Evolutionary conservation across 495 filamentous ascomycete species (phyloP).

Genomic region (Penicillium steckii): DNA sequence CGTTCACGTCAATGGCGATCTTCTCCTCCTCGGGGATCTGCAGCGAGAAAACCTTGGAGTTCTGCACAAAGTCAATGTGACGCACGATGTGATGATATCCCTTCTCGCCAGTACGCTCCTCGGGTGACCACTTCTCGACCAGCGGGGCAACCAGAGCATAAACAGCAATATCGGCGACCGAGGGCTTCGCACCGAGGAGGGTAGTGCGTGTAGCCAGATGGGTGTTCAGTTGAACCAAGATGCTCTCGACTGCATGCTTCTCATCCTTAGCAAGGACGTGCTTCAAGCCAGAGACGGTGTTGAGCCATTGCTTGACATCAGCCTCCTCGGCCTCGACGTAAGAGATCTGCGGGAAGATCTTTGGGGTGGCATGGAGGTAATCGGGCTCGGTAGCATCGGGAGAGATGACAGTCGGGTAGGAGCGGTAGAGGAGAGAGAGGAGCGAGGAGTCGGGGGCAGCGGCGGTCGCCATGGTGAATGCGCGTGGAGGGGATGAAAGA

Average conservation of each 20-base stretch:
- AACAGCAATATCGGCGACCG: constrained; percentile 81
- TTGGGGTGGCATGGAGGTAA: constrained; percentile 46
- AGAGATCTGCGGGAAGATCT: constrained; percentile 64
- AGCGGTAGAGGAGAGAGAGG: constrained; percentile 52
- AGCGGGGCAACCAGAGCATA: constrained; percentile 78
- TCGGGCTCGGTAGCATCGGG: constrained; percentile 51
- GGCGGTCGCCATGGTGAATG: constrained; percentile 50
- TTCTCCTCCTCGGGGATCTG: constrained; percentile 72
- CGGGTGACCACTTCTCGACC: constrained; percentile 76
- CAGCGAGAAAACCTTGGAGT: constrained; percentile 73
- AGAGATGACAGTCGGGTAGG: constrained; percentile 50
- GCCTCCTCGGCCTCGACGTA: constrained; percentile 76
- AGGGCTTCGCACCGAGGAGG: constrained; percentile 85
- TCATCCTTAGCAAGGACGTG: constrained; percentile 56
- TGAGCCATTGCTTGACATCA: constrained; percentile 86
- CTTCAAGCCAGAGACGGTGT: constrained; percentile 67
- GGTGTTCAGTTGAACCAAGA: constrained; percentile 74
- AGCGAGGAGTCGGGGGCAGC: constrained; percentile 50
- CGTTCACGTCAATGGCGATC: constrained; percentile 72
- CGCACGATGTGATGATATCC: constrained; percentile 92
- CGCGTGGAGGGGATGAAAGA: constrained; percentile 30
- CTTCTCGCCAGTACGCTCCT: constrained; percentile 87
- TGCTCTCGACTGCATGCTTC: constrained; percentile 45
- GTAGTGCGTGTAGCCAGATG: constrained; percentile 89
- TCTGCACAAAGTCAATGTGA: constrained; percentile 92